Conservation (phyloP, 345 rosid genomes). For the Camelina hispida region DNA sequence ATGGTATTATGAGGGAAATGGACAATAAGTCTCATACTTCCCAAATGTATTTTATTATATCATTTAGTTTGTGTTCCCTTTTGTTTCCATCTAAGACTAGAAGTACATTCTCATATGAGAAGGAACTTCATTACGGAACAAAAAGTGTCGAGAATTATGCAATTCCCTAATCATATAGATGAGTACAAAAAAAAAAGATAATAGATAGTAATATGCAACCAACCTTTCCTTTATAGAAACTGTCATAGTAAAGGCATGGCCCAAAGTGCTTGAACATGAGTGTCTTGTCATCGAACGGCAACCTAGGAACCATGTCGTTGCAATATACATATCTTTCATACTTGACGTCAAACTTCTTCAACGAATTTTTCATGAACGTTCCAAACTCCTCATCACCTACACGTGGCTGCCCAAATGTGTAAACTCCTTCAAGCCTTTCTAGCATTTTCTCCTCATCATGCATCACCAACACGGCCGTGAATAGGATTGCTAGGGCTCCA, state of each 20-base stretch:
- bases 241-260: constrained; percentile 46
- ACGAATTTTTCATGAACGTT: constrained; percentile 44
- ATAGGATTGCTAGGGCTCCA: constrained; percentile 57
- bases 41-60: too few relatives aligned
- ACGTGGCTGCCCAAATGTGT: constrained; percentile 67
- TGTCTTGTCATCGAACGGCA: constrained; percentile 58
- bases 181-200: not conserved
- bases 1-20: too few relatives aligned
- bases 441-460: constrained; percentile 53
- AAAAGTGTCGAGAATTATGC: too few relatives aligned
- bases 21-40: too few relatives aligned
- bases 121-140: too few relatives aligned
- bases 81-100: too few relatives aligned
- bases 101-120: not conserved
- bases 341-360: constrained; percentile 43
- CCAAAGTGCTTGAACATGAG: constrained; percentile 57
- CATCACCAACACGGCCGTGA: constrained; percentile 44
- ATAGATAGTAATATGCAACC: not conserved
- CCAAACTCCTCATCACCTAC: constrained; percentile 58
- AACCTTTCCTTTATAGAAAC: constrained; percentile 58
- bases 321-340: constrained; percentile 55
- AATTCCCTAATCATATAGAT: not conserved
- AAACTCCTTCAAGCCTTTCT: constrained; percentile 57
- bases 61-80: too few relatives aligned
- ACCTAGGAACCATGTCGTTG: constrained; percentile 62